phyloP scores from a whole-genome alignment of 305 asterid species.

The Solanum hybrid region DNA sequence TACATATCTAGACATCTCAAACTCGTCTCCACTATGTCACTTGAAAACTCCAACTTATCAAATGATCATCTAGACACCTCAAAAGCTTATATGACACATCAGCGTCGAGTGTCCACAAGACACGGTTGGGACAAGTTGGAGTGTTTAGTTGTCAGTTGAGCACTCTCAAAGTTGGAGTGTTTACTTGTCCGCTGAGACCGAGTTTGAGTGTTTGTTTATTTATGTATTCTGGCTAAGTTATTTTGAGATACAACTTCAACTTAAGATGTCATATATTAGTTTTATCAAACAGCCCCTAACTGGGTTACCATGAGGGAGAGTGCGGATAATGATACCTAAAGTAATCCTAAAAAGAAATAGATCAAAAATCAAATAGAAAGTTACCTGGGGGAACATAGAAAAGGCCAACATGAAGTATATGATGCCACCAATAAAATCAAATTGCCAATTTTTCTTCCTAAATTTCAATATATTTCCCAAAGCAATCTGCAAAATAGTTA shows the following conservation, averaged over 20 bases:
- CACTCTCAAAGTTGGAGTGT: background rate
- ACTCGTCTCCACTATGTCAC: background rate
- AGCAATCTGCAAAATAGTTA: slow-evolving; percentile 64
- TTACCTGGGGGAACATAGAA: slow-evolving; percentile 99
- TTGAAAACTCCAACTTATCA: background rate
- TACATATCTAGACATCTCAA: background rate
- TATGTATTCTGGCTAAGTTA: background rate
- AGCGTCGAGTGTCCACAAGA: background rate
- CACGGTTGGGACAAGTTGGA: background rate
- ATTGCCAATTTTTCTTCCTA: slow-evolving; percentile 99
- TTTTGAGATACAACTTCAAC: background rate
- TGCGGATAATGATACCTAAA: background rate
- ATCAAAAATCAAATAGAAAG: background rate
- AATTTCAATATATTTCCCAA: slow-evolving; percentile 95
- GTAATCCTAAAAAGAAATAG: background rate
- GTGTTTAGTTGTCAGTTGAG: background rate
- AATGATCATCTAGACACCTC: background rate
- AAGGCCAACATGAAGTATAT: slow-evolving; percentile 81
- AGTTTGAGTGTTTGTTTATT: background rate
- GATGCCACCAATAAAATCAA: slow-evolving; percentile 92
- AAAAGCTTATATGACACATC: background rate
- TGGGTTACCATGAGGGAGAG: background rate
- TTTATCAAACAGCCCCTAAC: background rate
- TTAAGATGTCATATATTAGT: background rate
- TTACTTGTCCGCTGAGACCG: background rate